phyloP scores from a whole-genome alignment of 345 rosid species.

The Eucalyptus viminalis region DNA sequence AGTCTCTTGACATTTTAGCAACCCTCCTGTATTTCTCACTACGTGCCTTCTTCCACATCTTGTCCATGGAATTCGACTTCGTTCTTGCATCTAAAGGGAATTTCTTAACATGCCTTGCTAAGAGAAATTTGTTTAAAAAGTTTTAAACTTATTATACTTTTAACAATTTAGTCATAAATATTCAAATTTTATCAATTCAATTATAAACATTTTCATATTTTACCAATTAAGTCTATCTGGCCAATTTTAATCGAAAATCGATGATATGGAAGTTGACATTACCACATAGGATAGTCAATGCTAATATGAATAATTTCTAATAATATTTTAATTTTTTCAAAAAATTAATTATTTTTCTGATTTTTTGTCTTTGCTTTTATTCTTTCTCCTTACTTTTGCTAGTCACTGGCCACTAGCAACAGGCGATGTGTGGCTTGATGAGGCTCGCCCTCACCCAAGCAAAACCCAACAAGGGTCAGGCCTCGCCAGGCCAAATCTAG shows the following conservation, averaged over 20 bases:
- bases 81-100: background rate
- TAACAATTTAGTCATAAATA: too few relatives aligned
- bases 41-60: background rate
- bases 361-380: too few relatives aligned
- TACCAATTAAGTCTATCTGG: fast-evolving
- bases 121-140: too few relatives aligned
- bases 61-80: background rate
- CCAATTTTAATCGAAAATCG: too few relatives aligned
- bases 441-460: too few relatives aligned
- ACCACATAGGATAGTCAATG: fast-evolving
- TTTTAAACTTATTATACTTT: fast-evolving
- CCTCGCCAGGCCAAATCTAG: too few relatives aligned
- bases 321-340: too few relatives aligned
- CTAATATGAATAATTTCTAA: fast-evolving
- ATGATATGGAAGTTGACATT: fast-evolving
- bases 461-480: fast-evolving
- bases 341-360: too few relatives aligned
- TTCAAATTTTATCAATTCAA: background rate
- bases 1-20: background rate
- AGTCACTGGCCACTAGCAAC: fast-evolving
- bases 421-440: fast-evolving
- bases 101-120: background rate
- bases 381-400: too few relatives aligned
- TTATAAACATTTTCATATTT: fast-evolving
- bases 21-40: background rate